A percentile compares a stretch with the other conserved stretches of the same genome.
Conservation (phyloP, 306 rosid species). For the Sphenostylis stenocarpa region DNA sequence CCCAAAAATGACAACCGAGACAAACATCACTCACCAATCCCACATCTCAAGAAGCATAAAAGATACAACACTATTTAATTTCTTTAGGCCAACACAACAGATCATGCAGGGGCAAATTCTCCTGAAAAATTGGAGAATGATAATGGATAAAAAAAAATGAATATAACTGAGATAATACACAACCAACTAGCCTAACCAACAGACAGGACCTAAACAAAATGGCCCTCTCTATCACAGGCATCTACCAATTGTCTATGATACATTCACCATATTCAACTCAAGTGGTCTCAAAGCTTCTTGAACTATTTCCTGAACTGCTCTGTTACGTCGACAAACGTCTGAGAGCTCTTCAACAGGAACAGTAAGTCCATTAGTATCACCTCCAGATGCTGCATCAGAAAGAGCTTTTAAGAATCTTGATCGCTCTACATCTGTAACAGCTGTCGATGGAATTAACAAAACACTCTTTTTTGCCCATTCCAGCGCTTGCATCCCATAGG, state of each 20-base stretch:
- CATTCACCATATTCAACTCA: constrained; percentile 65
- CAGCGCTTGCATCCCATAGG: constrained; percentile 67
- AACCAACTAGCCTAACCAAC: constrained; percentile 51
- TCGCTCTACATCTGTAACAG: constrained; percentile 82
- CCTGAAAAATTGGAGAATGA: constrained; percentile 93
- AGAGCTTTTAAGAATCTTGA: constrained; percentile 79
- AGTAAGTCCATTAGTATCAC: constrained; percentile 51
- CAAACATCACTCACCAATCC: constrained; percentile 61
- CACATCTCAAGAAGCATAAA: constrained; percentile 47
- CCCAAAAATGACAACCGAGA: constrained; percentile 56
- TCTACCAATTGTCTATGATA: constrained; percentile 54
- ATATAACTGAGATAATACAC: constrained; percentile 47
- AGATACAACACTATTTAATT: constrained; percentile 44
- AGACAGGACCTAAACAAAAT: constrained; percentile 72
- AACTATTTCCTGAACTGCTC: constrained; percentile 96
- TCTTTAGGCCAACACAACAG: constrained; percentile 59
- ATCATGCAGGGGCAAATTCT: constrained; percentile 59
- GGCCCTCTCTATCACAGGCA: constrained; percentile 56
- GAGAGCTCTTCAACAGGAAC: constrained; percentile 81
- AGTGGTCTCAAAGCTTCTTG: constrained; percentile 97
- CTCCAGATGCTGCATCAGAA: constrained; percentile 84
- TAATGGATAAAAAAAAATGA: constrained; percentile 43
- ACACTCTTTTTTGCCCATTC: constrained; percentile 86
- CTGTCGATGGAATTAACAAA: constrained; percentile 77
- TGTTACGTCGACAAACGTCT: constrained; percentile 91